phyloP scores from a whole-genome alignment of 1,139 yeast species.

The Williopsis jadinii region DNA sequence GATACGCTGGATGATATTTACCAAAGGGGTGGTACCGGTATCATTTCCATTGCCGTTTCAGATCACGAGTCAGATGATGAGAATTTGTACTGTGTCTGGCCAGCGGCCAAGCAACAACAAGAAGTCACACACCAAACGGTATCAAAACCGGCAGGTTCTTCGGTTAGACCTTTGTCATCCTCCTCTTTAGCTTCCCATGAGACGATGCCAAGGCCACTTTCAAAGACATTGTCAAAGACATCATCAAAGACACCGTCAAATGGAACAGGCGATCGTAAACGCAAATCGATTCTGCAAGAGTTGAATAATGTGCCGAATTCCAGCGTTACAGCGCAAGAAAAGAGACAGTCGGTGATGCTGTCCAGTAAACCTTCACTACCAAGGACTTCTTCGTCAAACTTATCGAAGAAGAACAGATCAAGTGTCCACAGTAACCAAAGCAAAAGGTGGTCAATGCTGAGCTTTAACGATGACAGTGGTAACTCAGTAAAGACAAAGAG shows the following conservation, averaged over 20 bases:
- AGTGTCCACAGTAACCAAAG: constrained; percentile 12
- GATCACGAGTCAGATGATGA: constrained; percentile 14
- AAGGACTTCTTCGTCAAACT: constrained; percentile 17
- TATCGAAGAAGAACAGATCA: constrained; percentile 18
- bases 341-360: constrained; percentile 13
- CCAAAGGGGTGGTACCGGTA: constrained; percentile 8
- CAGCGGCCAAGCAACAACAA: no score
- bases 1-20: constrained; percentile 14
- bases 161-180: no score
- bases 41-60: constrained; percentile 17
- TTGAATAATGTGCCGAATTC: constrained; percentile 9
- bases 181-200: no score
- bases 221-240: background rate
- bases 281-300: constrained; percentile 15
- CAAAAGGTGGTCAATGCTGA: constrained; percentile 22
- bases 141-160: no score
- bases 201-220: background rate
- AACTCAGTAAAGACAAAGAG: constrained; percentile 9
- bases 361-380: constrained; percentile 9
- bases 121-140: no score
- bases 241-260: no score
- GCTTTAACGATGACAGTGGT: constrained; percentile 18
- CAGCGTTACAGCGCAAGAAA: constrained; percentile 9
- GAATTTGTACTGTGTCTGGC: no score
- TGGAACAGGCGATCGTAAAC: constrained; percentile 1